These are phyloP conservation scores for Hyaloscypha bicolor DNA, from an alignment of 495 filamentous ascomycete species.

Conservation along the genomic window DNA sequence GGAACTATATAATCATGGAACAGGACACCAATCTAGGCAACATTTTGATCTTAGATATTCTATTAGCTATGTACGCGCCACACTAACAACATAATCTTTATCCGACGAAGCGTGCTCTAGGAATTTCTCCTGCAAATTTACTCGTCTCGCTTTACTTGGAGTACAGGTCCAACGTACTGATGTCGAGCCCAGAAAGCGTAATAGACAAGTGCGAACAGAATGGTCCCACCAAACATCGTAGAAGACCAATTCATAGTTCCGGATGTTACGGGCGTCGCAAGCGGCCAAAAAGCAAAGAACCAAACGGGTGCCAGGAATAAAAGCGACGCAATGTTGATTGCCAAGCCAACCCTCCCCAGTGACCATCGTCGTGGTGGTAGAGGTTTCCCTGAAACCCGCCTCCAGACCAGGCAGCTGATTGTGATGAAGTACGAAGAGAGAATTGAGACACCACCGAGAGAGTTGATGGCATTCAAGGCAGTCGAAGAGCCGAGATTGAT, in stretches of 20 bases:
- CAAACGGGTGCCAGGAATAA: conserved; percentile 37
- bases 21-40: too few relatives aligned
- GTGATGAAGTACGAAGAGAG: conserved; percentile 50
- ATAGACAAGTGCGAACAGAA: conserved; percentile 35
- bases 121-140: background rate
- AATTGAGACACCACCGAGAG: conserved; percentile 44
- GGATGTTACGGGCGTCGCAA: conserved; percentile 34
- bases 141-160: conserved; percentile 1
- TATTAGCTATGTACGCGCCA: background rate
- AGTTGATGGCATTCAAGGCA: conserved; percentile 57
- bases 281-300: conserved; percentile 48
- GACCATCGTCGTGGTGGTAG: conserved; percentile 46
- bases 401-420: conserved; percentile 36
- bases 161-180: conserved; percentile 48
- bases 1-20: too few relatives aligned
- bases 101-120: background rate
- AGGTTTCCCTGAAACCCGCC: conserved; percentile 34
- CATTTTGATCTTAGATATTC: background rate
- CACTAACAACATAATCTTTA: background rate
- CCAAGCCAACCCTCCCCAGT: conserved; percentile 38
- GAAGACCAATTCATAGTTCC: conserved; percentile 50
- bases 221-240: conserved; percentile 43
- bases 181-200: conserved; percentile 30
- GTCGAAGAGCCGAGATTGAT: conserved; percentile 60
- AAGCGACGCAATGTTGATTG: conserved; percentile 40